Percentiles rank a stretch among this genome's conserved stretches.
These are phyloP conservation scores for Elsinoe batatas DNA, from an alignment of 2,329 filamentous ascomycete species.

Conservation along the genomic window DNA sequence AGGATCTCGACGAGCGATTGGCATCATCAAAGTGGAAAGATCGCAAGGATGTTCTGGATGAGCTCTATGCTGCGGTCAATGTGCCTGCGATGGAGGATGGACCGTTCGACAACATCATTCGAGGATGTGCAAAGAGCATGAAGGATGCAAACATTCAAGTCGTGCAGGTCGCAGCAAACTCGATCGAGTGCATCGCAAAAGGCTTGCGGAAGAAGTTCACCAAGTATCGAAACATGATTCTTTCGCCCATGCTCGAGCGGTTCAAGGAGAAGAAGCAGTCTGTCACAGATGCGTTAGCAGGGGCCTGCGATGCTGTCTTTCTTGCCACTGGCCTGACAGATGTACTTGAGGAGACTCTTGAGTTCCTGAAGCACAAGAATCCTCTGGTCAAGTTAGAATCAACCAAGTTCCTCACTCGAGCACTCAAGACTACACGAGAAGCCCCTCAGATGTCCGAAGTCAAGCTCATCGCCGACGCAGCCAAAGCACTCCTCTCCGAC, in stretches of 20 bases:
- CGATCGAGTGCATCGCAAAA: slow-evolving; percentile 79
- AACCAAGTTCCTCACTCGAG: slow-evolving; percentile 84
- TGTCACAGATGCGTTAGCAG: slow-evolving; percentile 78
- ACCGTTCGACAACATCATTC: slow-evolving; percentile 73
- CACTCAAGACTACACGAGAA: slow-evolving; percentile 69
- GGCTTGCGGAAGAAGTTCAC: slow-evolving; percentile 68
- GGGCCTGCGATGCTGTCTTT: slow-evolving; percentile 67
- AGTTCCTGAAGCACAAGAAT: slow-evolving; percentile 87
- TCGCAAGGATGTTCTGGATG: slow-evolving; percentile 86
- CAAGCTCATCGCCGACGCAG: slow-evolving; percentile 72
- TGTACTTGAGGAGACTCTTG: slow-evolving; percentile 79
- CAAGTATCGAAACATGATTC: slow-evolving; percentile 71
- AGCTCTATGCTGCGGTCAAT: slow-evolving; percentile 63
- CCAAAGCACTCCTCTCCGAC: slow-evolving; percentile 83
- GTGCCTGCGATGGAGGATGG: slow-evolving; percentile 87
- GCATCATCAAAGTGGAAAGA: slow-evolving; percentile 97
- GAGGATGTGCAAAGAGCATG: slow-evolving; percentile 87
- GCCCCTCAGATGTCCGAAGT: slow-evolving; percentile 80
- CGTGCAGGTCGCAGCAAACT: slow-evolving; percentile 85
- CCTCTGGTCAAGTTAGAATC: slow-evolving; percentile 95
- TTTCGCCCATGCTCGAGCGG: slow-evolving; percentile 86
- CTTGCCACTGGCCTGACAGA: slow-evolving; percentile 63
- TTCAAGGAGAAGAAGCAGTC: slow-evolving; percentile 93
- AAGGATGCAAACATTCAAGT: slow-evolving; percentile 97
- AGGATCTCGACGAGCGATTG: slow-evolving; percentile 72